Percentiles rank a stretch among this genome's conserved stretches.
phyloP scores from a whole-genome alignment of 2,329 filamentous ascomycete genomes.

The Fusarium pseudocircinatum region DNA sequence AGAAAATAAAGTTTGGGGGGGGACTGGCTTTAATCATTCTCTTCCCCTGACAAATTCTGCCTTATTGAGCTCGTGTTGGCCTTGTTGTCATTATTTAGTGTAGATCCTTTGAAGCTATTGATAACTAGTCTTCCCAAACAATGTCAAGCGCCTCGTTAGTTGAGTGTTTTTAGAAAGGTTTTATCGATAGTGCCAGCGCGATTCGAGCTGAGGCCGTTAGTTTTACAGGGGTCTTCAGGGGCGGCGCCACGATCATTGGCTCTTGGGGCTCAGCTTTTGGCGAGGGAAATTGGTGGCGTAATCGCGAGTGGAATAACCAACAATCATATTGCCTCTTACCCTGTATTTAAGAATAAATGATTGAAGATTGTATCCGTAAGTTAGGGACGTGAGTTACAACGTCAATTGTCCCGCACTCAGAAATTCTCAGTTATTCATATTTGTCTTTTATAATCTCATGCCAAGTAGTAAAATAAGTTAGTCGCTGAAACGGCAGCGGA shows the following conservation, averaged over 20 bases:
- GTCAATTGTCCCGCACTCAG: rapidly evolving
- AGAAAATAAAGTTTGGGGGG: background rate
- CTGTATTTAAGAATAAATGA: background rate
- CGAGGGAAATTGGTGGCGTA: background rate
- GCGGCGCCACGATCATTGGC: background rate
- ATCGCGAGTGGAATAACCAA: background rate
- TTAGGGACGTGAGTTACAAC: too few species aligned
- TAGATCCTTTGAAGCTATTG: background rate
- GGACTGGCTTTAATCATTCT: background rate
- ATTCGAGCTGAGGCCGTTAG: background rate
- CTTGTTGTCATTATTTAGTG: background rate
- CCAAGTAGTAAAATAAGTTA: rapidly evolving
- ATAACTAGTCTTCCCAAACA: background rate
- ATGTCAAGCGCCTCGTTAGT: background rate
- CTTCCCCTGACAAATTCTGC: background rate
- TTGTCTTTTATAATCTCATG: rapidly evolving
- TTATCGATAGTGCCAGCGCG: background rate
- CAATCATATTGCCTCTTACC: background rate
- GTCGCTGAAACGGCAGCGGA: too few species aligned
- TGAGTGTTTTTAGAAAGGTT: background rate
- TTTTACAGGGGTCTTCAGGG: background rate
- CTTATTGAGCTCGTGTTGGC: background rate
- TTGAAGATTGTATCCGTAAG: too few species aligned
- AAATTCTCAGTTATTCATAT: rapidly evolving
- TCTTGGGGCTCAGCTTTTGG: background rate